Conservation (phyloP, 2,329 filamentous ascomycete species). For the Neodidymelliopsis sp. region DNA sequence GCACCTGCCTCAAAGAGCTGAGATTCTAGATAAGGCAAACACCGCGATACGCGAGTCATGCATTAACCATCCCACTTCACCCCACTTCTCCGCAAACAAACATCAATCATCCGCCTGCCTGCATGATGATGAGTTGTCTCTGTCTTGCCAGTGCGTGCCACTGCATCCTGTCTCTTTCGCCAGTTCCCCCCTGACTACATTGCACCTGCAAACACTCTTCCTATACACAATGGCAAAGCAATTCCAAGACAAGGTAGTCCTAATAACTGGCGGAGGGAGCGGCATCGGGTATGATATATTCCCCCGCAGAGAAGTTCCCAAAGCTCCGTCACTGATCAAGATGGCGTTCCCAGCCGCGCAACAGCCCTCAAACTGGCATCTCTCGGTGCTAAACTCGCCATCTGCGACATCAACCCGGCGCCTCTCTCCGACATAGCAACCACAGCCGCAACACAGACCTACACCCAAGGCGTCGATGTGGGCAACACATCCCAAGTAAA, state of each 20-base stretch:
- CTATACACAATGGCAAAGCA: slow-evolving; percentile 30
- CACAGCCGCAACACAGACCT: slow-evolving; percentile 46
- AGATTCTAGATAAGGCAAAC: slow-evolving; percentile 8
- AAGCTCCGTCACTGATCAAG: not conserved
- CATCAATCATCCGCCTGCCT: slow-evolving; percentile 15
- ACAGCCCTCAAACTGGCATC: slow-evolving; percentile 58
- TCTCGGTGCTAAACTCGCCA: slow-evolving; percentile 50
- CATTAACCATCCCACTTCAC: slow-evolving; percentile 43
- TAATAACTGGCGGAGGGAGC: slow-evolving; percentile 45
- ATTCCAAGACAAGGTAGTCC: slow-evolving; percentile 41
- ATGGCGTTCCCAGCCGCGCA: slow-evolving; percentile 42
- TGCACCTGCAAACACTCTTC: not conserved
- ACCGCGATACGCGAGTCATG: slow-evolving; percentile 36
- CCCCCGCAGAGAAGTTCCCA: not conserved
- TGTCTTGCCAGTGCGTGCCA: not conserved
- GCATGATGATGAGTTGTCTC: slow-evolving; percentile 16
- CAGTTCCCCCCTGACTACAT: not conserved
- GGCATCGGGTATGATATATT: slow-evolving; percentile 55
- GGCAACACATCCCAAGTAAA: slow-evolving; percentile 53
- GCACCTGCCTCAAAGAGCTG: not conserved
- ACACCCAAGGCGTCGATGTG: slow-evolving; percentile 55
- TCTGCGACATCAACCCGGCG: slow-evolving; percentile 47
- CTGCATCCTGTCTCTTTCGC: not conserved
- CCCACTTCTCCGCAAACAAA: slow-evolving; percentile 40
- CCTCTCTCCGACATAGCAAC: slow-evolving; percentile 47